Percentiles rank a stretch among this genome's conserved stretches.
Evolutionary conservation across 352 stramenopile genomes (phyloP).

Genomic region (Saprolegnia parasitica): DNA sequence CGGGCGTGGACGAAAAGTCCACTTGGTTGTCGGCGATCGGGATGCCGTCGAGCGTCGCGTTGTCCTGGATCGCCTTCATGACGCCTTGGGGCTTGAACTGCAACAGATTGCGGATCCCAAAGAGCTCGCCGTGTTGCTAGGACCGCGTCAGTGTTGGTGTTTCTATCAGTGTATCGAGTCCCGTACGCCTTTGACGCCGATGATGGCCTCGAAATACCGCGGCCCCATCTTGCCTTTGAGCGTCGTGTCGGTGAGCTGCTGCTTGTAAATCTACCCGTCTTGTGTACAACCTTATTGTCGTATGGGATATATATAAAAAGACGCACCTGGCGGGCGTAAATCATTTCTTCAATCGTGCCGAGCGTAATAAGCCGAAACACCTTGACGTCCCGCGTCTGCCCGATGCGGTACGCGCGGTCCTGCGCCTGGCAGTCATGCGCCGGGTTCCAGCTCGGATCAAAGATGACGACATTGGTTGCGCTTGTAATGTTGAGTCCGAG

Average conservation of each 20-base stretch:
- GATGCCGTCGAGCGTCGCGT: neutral
- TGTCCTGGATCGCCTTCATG: slow-evolving; percentile 68
- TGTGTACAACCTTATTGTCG: neutral
- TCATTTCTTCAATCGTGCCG: slow-evolving; percentile 86
- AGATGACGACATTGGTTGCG: slow-evolving; percentile 82
- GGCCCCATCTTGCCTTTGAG: slow-evolving; percentile 62
- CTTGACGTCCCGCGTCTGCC: slow-evolving; percentile 79
- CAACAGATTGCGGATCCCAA: slow-evolving; percentile 70
- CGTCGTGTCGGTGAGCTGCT: slow-evolving; percentile 76
- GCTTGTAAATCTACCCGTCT: slow-evolving; percentile 62
- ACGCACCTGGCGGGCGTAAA: slow-evolving; percentile 67
- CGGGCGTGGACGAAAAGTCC: neutral
- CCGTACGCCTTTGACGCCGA: slow-evolving; percentile 46
- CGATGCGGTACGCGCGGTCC: slow-evolving; percentile 80
- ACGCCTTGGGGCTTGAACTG: slow-evolving; percentile 69
- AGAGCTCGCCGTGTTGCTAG: slow-evolving; percentile 62
- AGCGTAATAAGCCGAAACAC: slow-evolving; percentile 81
- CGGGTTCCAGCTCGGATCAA: slow-evolving; percentile 86
- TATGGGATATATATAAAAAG: neutral
- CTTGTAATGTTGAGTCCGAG: slow-evolving; percentile 72
- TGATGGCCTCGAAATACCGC: slow-evolving; percentile 76
- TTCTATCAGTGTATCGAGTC: neutral
- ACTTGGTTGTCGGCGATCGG: slow-evolving; percentile 10
- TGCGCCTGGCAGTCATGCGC: slow-evolving; percentile 80
- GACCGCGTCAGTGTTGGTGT: neutral